Evolutionary conservation across 2,329 filamentous ascomycete genomes (phyloP).

Genomic region (Epichloe festucae): DNA sequence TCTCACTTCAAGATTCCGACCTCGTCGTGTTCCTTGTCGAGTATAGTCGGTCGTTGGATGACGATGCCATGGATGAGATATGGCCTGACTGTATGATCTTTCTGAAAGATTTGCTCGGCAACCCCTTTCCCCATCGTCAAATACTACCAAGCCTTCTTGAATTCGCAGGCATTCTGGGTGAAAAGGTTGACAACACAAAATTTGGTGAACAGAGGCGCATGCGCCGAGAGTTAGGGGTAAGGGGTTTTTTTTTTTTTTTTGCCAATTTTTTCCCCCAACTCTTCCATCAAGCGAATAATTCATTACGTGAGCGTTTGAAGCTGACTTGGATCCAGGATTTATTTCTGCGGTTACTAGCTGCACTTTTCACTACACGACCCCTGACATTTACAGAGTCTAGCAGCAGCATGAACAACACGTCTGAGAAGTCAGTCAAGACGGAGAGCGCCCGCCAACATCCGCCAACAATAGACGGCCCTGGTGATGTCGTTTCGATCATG

Average conservation of each 20-base stretch:
- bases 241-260: constrained; percentile 19
- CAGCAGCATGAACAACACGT: constrained; percentile 18
- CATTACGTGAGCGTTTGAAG: not conserved
- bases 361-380: constrained; percentile 85
- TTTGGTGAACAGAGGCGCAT: constrained; percentile 91
- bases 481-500: constrained; percentile 71
- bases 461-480: constrained; percentile 29
- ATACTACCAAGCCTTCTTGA: constrained; percentile 76
- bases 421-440: constrained; percentile 24
- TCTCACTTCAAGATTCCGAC: constrained; percentile 70
- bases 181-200: constrained; percentile 95
- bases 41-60: constrained; percentile 80
- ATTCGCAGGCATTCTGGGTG: constrained; percentile 78
- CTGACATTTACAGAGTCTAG: constrained; percentile 52
- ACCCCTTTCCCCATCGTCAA: constrained; percentile 89
- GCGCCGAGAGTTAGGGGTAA: constrained; percentile 70
- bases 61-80: constrained; percentile 96
- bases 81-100: constrained; percentile 93
- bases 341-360: constrained; percentile 74
- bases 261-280: fast-evolving
- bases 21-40: constrained; percentile 81
- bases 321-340: constrained; percentile 50
- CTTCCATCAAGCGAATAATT: no score
- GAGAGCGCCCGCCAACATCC: constrained; percentile 21
- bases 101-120: constrained; percentile 75